Evolutionary conservation across 208 protist species (phyloP), one percentile per base, ranked within the genome.

Genomic region (Hexamita inflata): DNA sequence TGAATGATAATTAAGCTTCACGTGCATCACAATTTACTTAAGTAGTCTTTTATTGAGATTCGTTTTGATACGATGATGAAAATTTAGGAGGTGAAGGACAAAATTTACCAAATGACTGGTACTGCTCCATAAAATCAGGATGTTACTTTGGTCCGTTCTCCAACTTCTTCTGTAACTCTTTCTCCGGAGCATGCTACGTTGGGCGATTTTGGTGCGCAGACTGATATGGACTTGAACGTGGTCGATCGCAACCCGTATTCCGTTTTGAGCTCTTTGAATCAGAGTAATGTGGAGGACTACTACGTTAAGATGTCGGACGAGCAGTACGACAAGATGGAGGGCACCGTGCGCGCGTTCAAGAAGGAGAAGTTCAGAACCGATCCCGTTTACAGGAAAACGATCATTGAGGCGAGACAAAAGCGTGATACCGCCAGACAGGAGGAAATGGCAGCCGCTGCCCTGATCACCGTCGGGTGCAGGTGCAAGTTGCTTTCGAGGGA

Each of bases 301-400:
- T 30, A 29, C 0, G n/a, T n/a, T n/a, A n/a, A n/a, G n/a, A 82
- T 83, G 40, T 59, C 73, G 0, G 80, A 83, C 38, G 80, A 57
- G n/a, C 73, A 78, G 58, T 83, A 83, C 38, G 42, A 80, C 49
- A 67, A 82, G 58, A 40, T 66, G 61, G 78, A 83, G 35, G 42
- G 45, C 41, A 79, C 78, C 13, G 70, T 77, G 49, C 75, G 79
- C 30, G 77, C 76, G 58, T 78, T 53, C 32, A 70, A 61, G 29
- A 7, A 66, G 4, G 75, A 76, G n/a, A 62, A 78, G 34, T 73
- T 74, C 41, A 64, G 77, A 32, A 60, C 13, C n/a, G 64, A 70
- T 45, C 64, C 64, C 15, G 35, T 15, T n/a, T 70, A 70, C 38
- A 34, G 75, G 7, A 13, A 38, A 59, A n/a, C 77, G 59, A 40